Conservation (phyloP, 2,329 filamentous ascomycete species). For the Thelonectria olida region DNA sequence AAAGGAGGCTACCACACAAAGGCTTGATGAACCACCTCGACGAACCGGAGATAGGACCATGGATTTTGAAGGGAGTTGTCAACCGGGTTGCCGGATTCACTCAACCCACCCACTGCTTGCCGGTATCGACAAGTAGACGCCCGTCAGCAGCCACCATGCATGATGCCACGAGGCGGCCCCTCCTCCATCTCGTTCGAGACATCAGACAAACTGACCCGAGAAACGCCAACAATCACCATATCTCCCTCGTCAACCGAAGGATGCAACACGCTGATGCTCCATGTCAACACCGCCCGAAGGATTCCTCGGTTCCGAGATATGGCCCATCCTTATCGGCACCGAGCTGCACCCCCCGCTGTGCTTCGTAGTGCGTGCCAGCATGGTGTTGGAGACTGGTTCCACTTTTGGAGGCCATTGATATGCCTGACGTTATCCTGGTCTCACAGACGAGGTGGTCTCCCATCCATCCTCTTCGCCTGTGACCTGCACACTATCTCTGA, state of each 20-base stretch:
- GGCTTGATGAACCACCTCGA: too few relatives aligned
- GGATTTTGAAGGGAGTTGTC: too few relatives aligned
- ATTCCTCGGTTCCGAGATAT: slow-evolving; percentile 14
- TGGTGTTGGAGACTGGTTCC: slow-evolving; percentile 11
- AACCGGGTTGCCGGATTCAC: not conserved
- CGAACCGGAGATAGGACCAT: too few relatives aligned
- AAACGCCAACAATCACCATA: not conserved
- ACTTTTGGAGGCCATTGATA: not conserved
- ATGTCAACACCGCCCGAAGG: not conserved
- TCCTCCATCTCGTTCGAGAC: not conserved
- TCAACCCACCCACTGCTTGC: not conserved
- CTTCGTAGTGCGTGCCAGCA: not conserved
- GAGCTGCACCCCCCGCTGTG: not conserved
- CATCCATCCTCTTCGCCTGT: too few relatives aligned
- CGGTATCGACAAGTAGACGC: not conserved
- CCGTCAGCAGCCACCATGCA: not conserved
- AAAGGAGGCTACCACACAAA: too few relatives aligned
- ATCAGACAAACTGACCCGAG: not conserved
- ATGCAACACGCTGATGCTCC: not conserved
- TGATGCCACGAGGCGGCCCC: not conserved
- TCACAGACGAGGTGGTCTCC: not conserved
- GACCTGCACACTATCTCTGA: too few relatives aligned
- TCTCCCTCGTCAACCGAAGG: not conserved
- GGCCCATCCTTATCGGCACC: not conserved
- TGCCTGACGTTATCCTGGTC: not conserved